phyloP scores from a whole-genome alignment of 768 basidiomycete genomes.

The Boletus vermiculosoides region DNA sequence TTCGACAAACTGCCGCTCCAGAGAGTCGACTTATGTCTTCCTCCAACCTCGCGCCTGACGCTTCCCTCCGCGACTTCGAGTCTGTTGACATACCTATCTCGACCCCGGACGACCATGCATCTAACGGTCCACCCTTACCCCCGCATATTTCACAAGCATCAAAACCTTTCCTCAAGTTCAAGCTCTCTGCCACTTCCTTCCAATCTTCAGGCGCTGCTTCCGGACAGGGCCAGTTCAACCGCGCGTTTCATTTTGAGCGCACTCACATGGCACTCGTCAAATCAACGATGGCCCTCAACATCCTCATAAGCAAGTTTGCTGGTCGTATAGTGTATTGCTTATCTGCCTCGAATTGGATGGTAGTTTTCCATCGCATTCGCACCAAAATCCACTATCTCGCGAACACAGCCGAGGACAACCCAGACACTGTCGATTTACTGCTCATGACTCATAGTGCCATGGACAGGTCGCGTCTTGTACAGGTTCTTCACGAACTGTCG shows the following conservation, averaged over 20 bases:
- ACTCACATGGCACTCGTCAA: slow-evolving; percentile 61
- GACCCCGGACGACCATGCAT: slow-evolving; percentile 19
- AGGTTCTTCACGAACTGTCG: slow-evolving; percentile 76
- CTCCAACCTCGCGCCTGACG: slow-evolving; percentile 58
- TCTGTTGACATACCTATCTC: slow-evolving; percentile 43
- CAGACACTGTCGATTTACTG: slow-evolving; percentile 73
- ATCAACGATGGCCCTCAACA: slow-evolving; percentile 53
- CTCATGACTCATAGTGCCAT: slow-evolving; percentile 77
- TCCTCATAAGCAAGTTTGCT: slow-evolving; percentile 66
- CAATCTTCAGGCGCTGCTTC: slow-evolving; percentile 39
- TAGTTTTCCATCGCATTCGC: slow-evolving; percentile 70
- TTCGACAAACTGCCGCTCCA: slow-evolving; percentile 64
- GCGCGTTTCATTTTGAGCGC: slow-evolving; percentile 49
- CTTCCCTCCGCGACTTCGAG: slow-evolving; percentile 72
- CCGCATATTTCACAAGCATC: slow-evolving; percentile 40
- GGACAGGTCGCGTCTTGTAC: slow-evolving; percentile 63
- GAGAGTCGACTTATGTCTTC: slow-evolving; percentile 59
- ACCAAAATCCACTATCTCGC: slow-evolving; percentile 68
- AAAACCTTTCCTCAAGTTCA: slow-evolving; percentile 32
- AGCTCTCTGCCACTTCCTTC: slow-evolving; percentile 41
- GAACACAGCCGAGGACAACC: slow-evolving; percentile 45
- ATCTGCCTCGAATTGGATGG: slow-evolving; percentile 84
- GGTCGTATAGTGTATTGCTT: slow-evolving; percentile 83
- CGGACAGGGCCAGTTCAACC: slow-evolving; percentile 23
- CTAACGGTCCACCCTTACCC: slow-evolving; percentile 32